Evolutionary conservation across 75 land plant species (phyloP).

Genomic region (Isoetes taiwanensis): DNA sequence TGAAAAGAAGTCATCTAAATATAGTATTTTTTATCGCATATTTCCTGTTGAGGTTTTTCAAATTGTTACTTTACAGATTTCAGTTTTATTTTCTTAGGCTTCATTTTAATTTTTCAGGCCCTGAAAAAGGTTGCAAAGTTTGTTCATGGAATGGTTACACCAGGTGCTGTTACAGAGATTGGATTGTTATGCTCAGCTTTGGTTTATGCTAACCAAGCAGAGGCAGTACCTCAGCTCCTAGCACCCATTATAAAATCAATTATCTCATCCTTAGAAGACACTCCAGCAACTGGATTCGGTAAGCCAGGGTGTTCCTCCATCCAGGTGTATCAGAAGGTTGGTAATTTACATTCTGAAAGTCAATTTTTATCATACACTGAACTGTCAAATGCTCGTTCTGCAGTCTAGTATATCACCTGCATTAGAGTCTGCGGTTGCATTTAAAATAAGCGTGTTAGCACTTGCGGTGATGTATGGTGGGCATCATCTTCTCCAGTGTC

Average conservation of each 20-base stretch:
- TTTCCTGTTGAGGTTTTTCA: too few species aligned
- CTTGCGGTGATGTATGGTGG: conserved; percentile 76
- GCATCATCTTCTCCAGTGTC: conserved; percentile 45
- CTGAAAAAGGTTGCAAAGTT: conserved; percentile 67
- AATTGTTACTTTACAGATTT: too few species aligned
- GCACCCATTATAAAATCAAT: conserved; percentile 53
- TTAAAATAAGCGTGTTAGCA: conserved; percentile 56
- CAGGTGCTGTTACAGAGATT: conserved; percentile 85
- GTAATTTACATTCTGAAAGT: background rate
- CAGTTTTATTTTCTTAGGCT: too few species aligned
- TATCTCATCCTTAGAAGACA: conserved; percentile 47
- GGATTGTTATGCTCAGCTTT: conserved; percentile 88
- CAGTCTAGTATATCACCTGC: conserved; percentile 73
- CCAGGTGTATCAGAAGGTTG: conserved; percentile 32
- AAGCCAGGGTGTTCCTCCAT: conserved; percentile 24
- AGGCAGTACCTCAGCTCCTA: conserved; percentile 60
- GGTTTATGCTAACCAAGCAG: conserved; percentile 62
- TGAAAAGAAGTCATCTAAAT: too few species aligned
- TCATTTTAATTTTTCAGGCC: conserved; percentile 51
- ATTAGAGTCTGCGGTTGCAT: conserved; percentile 56
- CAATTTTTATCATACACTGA: background rate
- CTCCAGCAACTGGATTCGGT: conserved; percentile 56
- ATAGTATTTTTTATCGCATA: too few species aligned
- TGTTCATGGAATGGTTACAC: conserved; percentile 64
- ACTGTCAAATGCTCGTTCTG: conserved; percentile 1